Base-by-base conservation (phyloP, 768 basidiomycete genomes). In the Suillus bovinus region DNA sequence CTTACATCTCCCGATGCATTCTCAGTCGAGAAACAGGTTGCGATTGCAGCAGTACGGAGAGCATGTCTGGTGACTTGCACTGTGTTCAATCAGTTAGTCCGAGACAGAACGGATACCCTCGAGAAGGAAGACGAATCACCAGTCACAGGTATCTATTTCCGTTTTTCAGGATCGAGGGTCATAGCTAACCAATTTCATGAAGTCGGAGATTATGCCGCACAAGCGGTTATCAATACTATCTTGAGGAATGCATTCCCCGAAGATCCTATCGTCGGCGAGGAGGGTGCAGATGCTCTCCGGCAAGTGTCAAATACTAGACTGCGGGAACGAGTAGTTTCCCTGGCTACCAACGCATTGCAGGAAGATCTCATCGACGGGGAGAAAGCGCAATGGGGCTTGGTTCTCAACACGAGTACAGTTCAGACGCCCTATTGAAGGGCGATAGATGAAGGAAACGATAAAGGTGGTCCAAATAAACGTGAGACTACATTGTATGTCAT, bases 171-270 rank as follows among this genome's bases (percentile, higher is more conserved):
- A 17, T 58, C 36, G 11, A 56, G 33, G 50, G 42, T 60, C 61
- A 57, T 62, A 42, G 29, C 47, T 39, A 33, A 34, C 36, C 31
- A 22, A 1, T 41, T 16, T 59, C 13, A 29, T 68, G 4, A 67
- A 96, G 95, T 97, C 24, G 97, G 91, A 41, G 97, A 99, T 76
- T 95, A 89, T 74, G 85, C 96, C 4, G 93, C 96, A 0, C 97
- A 99, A 71, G 93, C 96, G 0, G 86, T 99, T 46, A 88, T 99
- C 68, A 90, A 90, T 63, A 81, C 88, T 9, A 89, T 98, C 70
- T 84, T 99, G 39, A 72, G 76, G 17, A 78, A 79, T 14, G 86
- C 88, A 0, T 99, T 97, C 76, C 96, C 96, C 0, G 68, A 81
- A 0, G 95, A 98, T 75, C 84, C 84, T 10, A 93, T 99, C 70